Evolutionary conservation across 2,329 filamentous ascomycete genomes (phyloP), one percentile per base, ranked within the genome.

Genomic region (Sporothrix humicola): DNA sequence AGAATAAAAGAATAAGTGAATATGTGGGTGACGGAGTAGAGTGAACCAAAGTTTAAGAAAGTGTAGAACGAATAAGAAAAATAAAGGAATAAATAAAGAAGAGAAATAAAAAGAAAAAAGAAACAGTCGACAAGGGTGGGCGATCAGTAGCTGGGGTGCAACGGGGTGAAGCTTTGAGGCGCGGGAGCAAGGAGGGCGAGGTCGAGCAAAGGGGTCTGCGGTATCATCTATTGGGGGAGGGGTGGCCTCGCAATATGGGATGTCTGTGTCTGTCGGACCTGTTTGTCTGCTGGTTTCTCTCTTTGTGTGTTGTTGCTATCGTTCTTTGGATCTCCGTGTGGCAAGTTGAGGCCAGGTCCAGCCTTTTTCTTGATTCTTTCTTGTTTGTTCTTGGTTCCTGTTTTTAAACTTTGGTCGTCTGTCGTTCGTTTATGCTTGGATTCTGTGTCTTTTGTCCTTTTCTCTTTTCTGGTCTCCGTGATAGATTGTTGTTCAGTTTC

Each of bases 181-280:
- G 23, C 63, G 63, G 63, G 63, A 68, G 73, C 75, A 75, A 65
- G n/a, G 56, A 63, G 26, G 69, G 23, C 23, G 20, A 59, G 10
- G 46, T 37, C 15, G 77, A 76, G 76, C 77, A 78, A 77, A 76
- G 75, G 77, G 77, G 76, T 75, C 50, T 42, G 37, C 79, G 77
- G 76, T 79, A 79, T 80, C 79, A 69, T 81, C 80, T 81, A 79
- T 80, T 76, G 50, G 31, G 52, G 52, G n/a, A 71, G 31, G 69
- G 31, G 23, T 52, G 23, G 61, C 61, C 61, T 66, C 44, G 69
- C 56, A 71, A 31, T 63, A 63, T 71, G 44, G 13, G 44, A 61
- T 42, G 69, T 63, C 68, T 58, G 31, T 12, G 23, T 65, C 9
- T 26, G 42, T 78, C 76, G 78, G 20, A 56, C 52, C 44, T 54